phyloP scores from a whole-genome alignment of 2,329 filamentous ascomycete species.

The Sclerotinia nivalis region DNA sequence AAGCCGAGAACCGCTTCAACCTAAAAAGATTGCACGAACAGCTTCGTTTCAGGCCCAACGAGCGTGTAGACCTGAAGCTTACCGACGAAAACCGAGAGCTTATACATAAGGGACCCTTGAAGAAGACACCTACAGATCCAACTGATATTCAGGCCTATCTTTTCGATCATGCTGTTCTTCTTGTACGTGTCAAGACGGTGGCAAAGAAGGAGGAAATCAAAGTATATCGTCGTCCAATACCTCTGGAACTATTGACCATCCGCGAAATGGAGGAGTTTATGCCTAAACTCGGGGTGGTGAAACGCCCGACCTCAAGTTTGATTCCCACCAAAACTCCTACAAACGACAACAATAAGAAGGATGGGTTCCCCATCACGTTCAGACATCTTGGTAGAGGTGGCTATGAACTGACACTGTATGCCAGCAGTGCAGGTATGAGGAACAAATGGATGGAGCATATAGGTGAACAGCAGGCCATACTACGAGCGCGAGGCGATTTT shows the following conservation, averaged over 20 bases:
- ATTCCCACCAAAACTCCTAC: conserved; percentile 60
- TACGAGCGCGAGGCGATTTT: conserved; percentile 86
- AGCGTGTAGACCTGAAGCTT: conserved; percentile 89
- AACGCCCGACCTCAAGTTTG: conserved; percentile 85
- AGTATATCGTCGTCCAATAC: conserved; percentile 92
- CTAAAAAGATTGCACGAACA: conserved; percentile 88
- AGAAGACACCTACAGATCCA: conserved; percentile 86
- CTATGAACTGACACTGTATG: conserved; percentile 88
- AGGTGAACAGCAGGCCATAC: conserved; percentile 81
- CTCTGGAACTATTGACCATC: conserved; percentile 88
- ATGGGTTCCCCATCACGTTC: conserved; percentile 94
- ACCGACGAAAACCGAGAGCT: conserved; percentile 92
- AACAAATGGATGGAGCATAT: conserved; percentile 98
- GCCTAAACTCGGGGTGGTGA: conserved; percentile 74
- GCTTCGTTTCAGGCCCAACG: conserved; percentile 84
- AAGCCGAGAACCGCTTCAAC: conserved; percentile 97
- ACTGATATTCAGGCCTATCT: conserved; percentile 92
- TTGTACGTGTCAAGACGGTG: conserved; percentile 86
- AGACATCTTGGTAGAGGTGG: conserved; percentile 93
- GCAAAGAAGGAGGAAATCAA: conserved; percentile 95
- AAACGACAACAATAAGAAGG: conserved; percentile 60
- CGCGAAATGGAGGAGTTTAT: conserved; percentile 97
- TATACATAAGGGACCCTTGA: conserved; percentile 90
- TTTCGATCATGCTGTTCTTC: conserved; percentile 91
- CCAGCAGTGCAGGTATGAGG: conserved; percentile 78